Base-by-base conservation (phyloP, 768 basidiomycete species). In the Pilatotrama ljubarskyi region DNA sequence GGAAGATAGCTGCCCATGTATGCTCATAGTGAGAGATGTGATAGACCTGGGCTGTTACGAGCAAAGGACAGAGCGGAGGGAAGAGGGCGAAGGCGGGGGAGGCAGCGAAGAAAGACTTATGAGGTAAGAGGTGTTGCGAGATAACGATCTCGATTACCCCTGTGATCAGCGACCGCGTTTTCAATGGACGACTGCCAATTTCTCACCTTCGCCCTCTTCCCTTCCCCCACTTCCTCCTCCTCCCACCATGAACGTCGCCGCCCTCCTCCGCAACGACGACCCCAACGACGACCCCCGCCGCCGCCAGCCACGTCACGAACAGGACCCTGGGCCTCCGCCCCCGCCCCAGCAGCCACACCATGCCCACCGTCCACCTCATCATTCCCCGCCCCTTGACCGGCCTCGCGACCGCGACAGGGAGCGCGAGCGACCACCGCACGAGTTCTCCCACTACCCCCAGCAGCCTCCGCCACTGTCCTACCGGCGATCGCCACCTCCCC, bases 181-280 rank as follows among this genome's bases (percentile, higher is more conserved):
- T 67, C 64, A 64, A 63, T 64, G 50, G 54, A 52, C 51, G 53
- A 42, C 59, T 53, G 61, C 54, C 63, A 56, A 65, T 66, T 65
- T 69, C 68, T 66, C 68, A 66, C 61, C 56, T 54, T 58, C 65
- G 63, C 64, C 50, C 64, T 66, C 51, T 64, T 64, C 58, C 62
- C 63, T 61, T 55, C 60, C 57, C 65, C 65, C 52, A 56, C 55
- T 46, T 56, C 61, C 55, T 42, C 55, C 10, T 36, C 54, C 55
- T 35, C 57, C 67, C 67, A 61, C 69, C 69, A 89, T 89, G 87
- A 87, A 89, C 73, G 85, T 90, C 65, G 83, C 84, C 22, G 83
- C 78, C 69, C 80, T 90, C 57, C 75, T 90, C 24, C 86, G 26
- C 55, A 37, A 88, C 64, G 85, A 86, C 72, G 83, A 86, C 0